Evolutionary conservation across 768 basidiomycete genomes (phyloP).

Genomic region (Cystobasidium ongulense): DNA sequence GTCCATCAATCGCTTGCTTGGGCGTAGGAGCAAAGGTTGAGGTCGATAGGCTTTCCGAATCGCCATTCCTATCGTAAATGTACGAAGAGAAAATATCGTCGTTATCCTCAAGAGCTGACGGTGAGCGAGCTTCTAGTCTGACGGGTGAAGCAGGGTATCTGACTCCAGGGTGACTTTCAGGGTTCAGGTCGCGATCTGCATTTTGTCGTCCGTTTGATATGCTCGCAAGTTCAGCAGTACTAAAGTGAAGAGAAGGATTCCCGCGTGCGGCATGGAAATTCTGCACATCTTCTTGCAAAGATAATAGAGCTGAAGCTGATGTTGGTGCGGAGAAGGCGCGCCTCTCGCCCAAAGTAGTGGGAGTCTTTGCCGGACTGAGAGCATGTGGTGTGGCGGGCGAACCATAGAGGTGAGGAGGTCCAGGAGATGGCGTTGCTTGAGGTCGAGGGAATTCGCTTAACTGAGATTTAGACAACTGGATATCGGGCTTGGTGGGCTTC

Average conservation of each 20-base stretch:
- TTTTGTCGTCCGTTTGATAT: too few species aligned
- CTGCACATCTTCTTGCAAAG: too few species aligned
- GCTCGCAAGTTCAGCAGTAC: too few species aligned
- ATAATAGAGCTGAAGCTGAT: background rate
- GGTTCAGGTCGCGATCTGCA: too few species aligned
- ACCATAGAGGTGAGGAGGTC: background rate
- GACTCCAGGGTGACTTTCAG: too few species aligned
- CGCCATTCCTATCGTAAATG: background rate
- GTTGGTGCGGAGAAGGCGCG: background rate
- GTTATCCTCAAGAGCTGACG: background rate
- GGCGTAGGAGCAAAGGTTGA: too few species aligned
- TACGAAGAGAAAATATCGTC: background rate
- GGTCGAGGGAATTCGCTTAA: background rate
- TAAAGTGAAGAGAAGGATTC: too few species aligned
- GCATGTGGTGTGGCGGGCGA: background rate
- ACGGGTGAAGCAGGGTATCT: too few species aligned
- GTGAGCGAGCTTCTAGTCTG: background rate
- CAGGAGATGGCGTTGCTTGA: background rate
- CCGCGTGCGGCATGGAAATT: too few species aligned
- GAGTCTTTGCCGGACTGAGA: background rate
- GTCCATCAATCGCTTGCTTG: too few species aligned
- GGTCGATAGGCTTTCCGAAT: background rate
- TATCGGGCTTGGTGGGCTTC: background rate
- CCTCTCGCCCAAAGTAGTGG: background rate
- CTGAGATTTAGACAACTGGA: background rate